phyloP scores from a whole-genome alignment of 148 eudicot genomes.

The Rhododendron henanense region DNA sequence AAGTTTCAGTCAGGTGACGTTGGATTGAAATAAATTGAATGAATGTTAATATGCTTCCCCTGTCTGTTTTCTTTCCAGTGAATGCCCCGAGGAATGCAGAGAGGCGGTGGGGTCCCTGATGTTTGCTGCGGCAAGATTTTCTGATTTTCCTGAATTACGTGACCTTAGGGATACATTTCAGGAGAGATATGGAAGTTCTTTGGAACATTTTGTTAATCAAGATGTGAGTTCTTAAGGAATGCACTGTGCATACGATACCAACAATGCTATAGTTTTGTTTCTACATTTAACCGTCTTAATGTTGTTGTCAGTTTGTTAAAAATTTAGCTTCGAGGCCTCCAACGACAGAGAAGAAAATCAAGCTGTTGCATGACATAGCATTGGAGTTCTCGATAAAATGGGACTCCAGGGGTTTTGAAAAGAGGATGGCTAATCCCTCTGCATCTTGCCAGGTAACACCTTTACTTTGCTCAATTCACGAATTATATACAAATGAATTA shows the following conservation, averaged over 20 bases:
- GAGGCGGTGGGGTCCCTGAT: conserved; percentile 85
- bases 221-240: conserved; percentile 38
- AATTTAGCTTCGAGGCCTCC: conserved; percentile 59
- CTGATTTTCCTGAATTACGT: conserved; percentile 93
- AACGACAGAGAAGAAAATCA: conserved; percentile 55
- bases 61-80: conserved; percentile 39
- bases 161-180: conserved; percentile 77
- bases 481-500: neutral
- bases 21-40: neutral
- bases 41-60: neutral
- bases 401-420: conserved; percentile 67
- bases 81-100: conserved; percentile 91
- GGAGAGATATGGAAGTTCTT: conserved; percentile 74
- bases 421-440: conserved; percentile 61
- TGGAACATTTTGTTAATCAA: conserved; percentile 73
- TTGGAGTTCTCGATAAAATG: conserved; percentile 71
- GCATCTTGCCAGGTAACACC: conserved; percentile 45
- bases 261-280: neutral
- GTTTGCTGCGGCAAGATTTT: conserved; percentile 97
- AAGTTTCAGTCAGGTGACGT: neutral
- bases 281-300: conserved; percentile 20
- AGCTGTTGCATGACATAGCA: conserved; percentile 77
- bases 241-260: neutral
- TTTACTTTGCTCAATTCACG: neutral
- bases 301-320: conserved; percentile 59